Percentiles rank a stretch among this genome's conserved stretches.
These are phyloP conservation scores for Termitomyces sp. DNA, from an alignment of 768 basidiomycete species.

Conservation along the genomic window DNA sequence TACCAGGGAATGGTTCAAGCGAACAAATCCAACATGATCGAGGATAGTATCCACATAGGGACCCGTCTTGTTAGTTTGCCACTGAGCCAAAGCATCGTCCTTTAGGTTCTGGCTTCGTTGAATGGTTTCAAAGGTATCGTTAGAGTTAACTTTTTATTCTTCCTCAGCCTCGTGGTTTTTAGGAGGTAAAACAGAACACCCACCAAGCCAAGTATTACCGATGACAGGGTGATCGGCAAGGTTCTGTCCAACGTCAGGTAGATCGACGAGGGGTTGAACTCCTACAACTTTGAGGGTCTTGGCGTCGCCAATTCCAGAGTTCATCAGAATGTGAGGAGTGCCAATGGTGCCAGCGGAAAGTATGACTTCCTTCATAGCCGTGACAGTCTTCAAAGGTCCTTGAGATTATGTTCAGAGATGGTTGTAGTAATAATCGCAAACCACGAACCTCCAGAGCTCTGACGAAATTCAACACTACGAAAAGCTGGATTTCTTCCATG, in stretches of 20 bases:
- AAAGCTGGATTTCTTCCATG: conserved; percentile 7
- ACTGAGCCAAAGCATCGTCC: conserved; percentile 17
- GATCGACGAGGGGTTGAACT: conserved; percentile 20
- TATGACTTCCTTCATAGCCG: conserved; percentile 29
- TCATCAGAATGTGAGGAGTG: conserved; percentile 25
- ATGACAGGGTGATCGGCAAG: conserved; percentile 29
- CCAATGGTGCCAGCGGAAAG: conserved; percentile 28
- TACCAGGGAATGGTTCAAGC: conserved; percentile 16
- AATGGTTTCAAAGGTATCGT: conserved; percentile 22
- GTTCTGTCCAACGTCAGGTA: conserved; percentile 34
- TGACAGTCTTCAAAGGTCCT: conserved; percentile 14
- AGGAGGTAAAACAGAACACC: neutral
- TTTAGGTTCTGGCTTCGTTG: conserved; percentile 9
- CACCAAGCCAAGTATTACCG: conserved; percentile 18
- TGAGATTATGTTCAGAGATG: neutral
- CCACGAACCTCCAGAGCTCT: conserved; percentile 5
- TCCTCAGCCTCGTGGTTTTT: neutral
- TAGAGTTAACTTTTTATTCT: conserved; percentile 10
- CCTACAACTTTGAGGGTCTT: conserved; percentile 14
- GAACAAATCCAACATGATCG: conserved; percentile 23
- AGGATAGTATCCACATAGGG: conserved; percentile 21
- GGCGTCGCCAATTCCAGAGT: conserved; percentile 29
- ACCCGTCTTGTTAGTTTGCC: conserved; percentile 26
- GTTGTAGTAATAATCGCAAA: neutral
- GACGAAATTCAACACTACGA: conserved; percentile 15